Evolutionary conservation across 2,329 filamentous ascomycete species (phyloP).

Genomic region (Clonostachys sp.): DNA sequence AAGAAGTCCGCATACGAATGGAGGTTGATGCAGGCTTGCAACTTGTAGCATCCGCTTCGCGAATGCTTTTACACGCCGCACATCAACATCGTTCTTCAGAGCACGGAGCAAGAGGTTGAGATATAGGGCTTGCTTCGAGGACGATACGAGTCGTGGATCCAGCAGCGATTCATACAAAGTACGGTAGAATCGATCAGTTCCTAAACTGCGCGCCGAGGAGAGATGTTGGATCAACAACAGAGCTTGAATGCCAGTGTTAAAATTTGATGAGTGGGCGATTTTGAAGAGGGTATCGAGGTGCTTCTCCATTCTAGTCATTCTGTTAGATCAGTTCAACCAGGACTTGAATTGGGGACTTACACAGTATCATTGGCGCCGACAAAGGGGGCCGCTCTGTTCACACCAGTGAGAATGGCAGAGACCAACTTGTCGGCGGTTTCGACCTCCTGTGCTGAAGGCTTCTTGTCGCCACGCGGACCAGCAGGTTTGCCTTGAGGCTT

Average conservation of each 20-base stretch:
- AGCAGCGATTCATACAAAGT: conserved; percentile 93
- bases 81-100: conserved; percentile 84
- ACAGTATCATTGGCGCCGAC: conserved; percentile 73
- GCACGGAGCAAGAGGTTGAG: conserved; percentile 87
- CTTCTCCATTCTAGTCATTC: conserved; percentile 57
- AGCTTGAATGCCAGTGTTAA: conserved; percentile 97
- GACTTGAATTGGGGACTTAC: conserved; percentile 34
- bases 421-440: conserved; percentile 77
- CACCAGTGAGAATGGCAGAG: conserved; percentile 85
- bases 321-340: conserved; percentile 20
- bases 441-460: conserved; percentile 56
- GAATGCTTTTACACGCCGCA: conserved; percentile 91
- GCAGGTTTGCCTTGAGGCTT: conserved; percentile 14
- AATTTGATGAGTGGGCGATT: conserved; percentile 96
- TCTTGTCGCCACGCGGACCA: conserved; percentile 2
- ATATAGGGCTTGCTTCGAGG: conserved; percentile 94
- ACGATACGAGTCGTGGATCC: conserved; percentile 81
- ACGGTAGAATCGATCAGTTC: conserved; percentile 87
- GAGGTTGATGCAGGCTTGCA: conserved; percentile 81
- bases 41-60: conserved; percentile 89
- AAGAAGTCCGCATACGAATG: conserved; percentile 89
- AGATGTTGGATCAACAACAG: conserved; percentile 93
- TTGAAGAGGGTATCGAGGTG: conserved; percentile 93
- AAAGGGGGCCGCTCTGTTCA: conserved; percentile 95
- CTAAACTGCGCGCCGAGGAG: conserved; percentile 72